Evolutionary conservation across 495 filamentous ascomycete genomes (phyloP), one percentile per base, ranked within the genome.

Genomic region (Podospora sp.): DNA sequence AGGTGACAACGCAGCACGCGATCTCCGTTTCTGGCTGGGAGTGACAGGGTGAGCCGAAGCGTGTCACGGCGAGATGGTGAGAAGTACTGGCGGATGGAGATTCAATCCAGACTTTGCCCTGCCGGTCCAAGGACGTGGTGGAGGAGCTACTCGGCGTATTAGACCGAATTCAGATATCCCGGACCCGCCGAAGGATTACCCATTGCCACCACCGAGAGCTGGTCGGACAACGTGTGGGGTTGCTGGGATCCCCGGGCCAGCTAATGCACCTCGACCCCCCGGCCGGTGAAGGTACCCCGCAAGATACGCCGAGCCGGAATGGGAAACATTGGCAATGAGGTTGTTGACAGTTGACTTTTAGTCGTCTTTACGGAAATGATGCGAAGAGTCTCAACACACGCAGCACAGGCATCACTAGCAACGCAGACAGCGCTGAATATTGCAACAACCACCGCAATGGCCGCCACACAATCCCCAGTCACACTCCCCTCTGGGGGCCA

Each of bases 401-500:
- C 29, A 33, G 29, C 29, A 33, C 8, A 33, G 29, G 29, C 29
- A 60, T n/a, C n/a, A n/a, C n/a, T n/a, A n/a, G n/a, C n/a, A n/a
- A n/a, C n/a, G n/a, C n/a, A n/a, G n/a, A n/a, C n/a, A n/a, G n/a
- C n/a, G n/a, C n/a, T n/a, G n/a, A n/a, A n/a, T n/a, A n/a, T n/a
- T n/a, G n/a, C n/a, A 60, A 18, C 25, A 33, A 20, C 4, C 16
- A 26, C 4, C 58, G 14, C 58, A 18, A 60, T 26, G 20, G 35
- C 21, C 4, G 33, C 18, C 14, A 21, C 29, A 33, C 29, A 33
- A 8, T 4, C 29, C 29, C 29, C 52, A 1, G 60, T 29, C 21
- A n/a, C 26, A n/a, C 65, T 70, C 29, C 68, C 68, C 0, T 12
- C 64, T 3, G 68, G 68, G 26, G 18, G 40, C 49, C 33, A 67